phyloP scores from a whole-genome alignment of 306 rosid species.

The Cucurbita maxima region DNA sequence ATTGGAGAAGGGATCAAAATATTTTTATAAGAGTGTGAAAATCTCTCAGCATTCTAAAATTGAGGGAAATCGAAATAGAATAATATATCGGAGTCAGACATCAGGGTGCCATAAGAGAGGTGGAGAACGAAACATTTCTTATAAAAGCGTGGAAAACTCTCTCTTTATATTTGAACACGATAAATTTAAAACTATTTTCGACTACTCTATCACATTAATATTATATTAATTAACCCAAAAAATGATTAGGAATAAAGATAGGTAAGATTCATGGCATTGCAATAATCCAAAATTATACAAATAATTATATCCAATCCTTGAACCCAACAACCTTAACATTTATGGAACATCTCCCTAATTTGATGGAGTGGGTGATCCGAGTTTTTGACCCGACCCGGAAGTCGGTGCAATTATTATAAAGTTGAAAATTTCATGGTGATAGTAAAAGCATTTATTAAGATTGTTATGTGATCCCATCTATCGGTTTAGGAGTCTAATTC shows the following conservation, averaged over 20 bases:
- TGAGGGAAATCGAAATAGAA: too few relatives aligned
- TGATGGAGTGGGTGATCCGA: neutral
- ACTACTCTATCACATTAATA: too few relatives aligned
- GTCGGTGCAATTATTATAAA: neutral
- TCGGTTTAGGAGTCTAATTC: neutral
- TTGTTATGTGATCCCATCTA: neutral
- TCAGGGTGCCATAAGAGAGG: too few relatives aligned
- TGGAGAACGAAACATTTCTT: too few relatives aligned
- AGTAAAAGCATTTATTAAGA: neutral
- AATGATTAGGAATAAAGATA: neutral
- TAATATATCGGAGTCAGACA: too few relatives aligned
- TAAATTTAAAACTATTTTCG: too few relatives aligned
- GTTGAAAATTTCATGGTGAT: neutral
- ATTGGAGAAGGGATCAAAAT: too few relatives aligned
- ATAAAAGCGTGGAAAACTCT: too few relatives aligned
- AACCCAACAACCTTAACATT: neutral
- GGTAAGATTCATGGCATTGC: neutral
- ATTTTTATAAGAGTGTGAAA: too few relatives aligned
- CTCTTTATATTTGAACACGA: too few relatives aligned
- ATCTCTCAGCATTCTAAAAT: too few relatives aligned
- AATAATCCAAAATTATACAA: neutral
- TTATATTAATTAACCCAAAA: too few relatives aligned
- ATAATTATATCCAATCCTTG: neutral
- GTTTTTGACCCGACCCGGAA: neutral
- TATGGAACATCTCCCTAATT: neutral